Percentiles rank a stretch among this genome's conserved stretches.
Evolutionary conservation across 768 basidiomycete genomes (phyloP).

Genomic region (Rhodotorula taiwanensis): DNA sequence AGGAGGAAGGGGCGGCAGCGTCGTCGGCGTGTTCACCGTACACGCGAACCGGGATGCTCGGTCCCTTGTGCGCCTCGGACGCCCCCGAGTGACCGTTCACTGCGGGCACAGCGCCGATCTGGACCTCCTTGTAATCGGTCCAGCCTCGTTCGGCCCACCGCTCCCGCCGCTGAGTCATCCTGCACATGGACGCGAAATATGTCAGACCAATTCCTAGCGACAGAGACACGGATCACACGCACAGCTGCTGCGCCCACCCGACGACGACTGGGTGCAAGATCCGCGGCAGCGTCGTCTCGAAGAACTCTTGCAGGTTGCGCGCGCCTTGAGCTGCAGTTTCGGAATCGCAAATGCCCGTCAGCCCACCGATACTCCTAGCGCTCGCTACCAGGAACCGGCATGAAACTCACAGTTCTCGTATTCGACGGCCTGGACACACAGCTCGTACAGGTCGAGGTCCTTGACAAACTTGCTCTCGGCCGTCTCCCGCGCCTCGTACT

Average conservation of each 20-base stretch:
- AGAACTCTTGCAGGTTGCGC: slow-evolving; percentile 62
- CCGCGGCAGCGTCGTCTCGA: slow-evolving; percentile 68
- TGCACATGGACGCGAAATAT: not conserved
- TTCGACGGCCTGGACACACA: slow-evolving; percentile 68
- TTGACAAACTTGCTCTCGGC: slow-evolving; percentile 80
- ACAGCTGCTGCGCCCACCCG: slow-evolving; percentile 60
- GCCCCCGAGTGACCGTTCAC: not conserved
- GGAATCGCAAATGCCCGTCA: not conserved
- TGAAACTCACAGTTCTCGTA: slow-evolving; percentile 36
- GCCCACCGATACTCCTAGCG: too few relatives aligned
- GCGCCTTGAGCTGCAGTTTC: slow-evolving; percentile 59
- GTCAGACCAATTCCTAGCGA: not conserved
- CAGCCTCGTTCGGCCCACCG: slow-evolving; percentile 27
- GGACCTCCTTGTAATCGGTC: slow-evolving; percentile 11
- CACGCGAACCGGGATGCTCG: slow-evolving; percentile 20
- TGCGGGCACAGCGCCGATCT: not conserved
- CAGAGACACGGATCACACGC: not conserved
- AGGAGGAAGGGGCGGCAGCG: not conserved
- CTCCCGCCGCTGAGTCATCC: slow-evolving; percentile 12
- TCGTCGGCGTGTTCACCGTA: slow-evolving; percentile 21
- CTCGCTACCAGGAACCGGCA: too few relatives aligned
- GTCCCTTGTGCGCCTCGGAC: not conserved
- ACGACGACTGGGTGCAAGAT: slow-evolving; percentile 66
- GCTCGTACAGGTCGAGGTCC: slow-evolving; percentile 80
- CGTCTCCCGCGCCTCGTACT: slow-evolving; percentile 71